These are phyloP conservation scores for Kwoniella sp. DNA, from an alignment of 768 basidiomycete species.

Conservation along the genomic window DNA sequence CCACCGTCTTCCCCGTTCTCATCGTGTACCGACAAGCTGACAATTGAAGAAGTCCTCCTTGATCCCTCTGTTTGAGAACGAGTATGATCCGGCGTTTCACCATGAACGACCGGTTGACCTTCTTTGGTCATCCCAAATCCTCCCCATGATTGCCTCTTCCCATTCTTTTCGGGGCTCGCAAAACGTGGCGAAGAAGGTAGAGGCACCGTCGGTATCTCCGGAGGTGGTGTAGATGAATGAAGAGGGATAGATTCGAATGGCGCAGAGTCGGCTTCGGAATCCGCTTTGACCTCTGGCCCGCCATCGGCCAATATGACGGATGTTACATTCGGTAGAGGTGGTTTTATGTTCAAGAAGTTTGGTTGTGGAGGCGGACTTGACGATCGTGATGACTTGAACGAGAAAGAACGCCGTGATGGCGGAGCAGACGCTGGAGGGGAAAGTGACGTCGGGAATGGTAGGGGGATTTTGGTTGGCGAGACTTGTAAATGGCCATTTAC, in stretches of 20 bases:
- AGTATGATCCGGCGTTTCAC: slow-evolving; percentile 7
- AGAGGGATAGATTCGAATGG: slow-evolving; percentile 38
- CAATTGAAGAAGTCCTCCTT: slow-evolving; percentile 8
- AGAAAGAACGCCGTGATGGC: slow-evolving; percentile 10
- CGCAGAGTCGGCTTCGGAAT: slow-evolving; percentile 9
- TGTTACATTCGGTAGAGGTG: slow-evolving; percentile 18
- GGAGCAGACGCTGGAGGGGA: slow-evolving; percentile 16
- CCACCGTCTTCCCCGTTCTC: neutral
- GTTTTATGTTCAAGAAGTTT: slow-evolving; percentile 14
- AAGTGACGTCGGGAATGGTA: slow-evolving; percentile 14
- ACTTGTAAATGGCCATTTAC: slow-evolving; percentile 12
- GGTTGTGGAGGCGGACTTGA: slow-evolving; percentile 23
- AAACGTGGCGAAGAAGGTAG: slow-evolving; percentile 19
- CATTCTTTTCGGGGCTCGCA: slow-evolving; percentile 8
- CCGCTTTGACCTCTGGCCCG: neutral
- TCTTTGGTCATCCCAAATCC: slow-evolving; percentile 27
- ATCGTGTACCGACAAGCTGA: neutral
- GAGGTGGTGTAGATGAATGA: slow-evolving; percentile 20
- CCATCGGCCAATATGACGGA: slow-evolving; percentile 8
- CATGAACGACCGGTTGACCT: slow-evolving; percentile 17
- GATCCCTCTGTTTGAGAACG: slow-evolving; percentile 11
- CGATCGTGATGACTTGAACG: slow-evolving; percentile 4
- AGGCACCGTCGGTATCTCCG: slow-evolving; percentile 14
- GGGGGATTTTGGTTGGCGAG: slow-evolving; percentile 12
- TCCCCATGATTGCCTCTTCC: slow-evolving; percentile 22